Evolutionary conservation across 306 rosid genomes (phyloP).

Genomic region (Ormosia semicastrata): DNA sequence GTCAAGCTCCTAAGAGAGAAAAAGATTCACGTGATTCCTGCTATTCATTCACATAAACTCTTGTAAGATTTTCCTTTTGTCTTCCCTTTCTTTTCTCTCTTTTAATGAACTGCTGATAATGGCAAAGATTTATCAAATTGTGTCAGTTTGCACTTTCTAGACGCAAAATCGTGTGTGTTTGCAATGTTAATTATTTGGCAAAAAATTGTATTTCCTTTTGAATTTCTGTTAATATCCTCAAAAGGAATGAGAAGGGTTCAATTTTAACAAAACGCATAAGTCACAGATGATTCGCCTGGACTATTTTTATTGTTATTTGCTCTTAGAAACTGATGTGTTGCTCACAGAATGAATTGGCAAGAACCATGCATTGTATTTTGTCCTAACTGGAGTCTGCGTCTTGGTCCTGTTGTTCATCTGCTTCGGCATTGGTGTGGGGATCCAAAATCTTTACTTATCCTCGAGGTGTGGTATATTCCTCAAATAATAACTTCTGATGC

Average conservation of each 20-base stretch:
- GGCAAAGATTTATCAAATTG: background rate
- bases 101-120: background rate
- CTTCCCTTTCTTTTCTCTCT: background rate
- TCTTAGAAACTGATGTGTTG: conserved; percentile 30
- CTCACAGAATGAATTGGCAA: conserved; percentile 64
- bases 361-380: conserved; percentile 87
- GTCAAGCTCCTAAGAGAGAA: conserved; percentile 56
- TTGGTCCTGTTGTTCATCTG: conserved; percentile 82
- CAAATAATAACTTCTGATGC: background rate
- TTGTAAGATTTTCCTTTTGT: conserved; percentile 51
- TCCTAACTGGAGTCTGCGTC: conserved; percentile 85
- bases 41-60: conserved; percentile 60
- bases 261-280: background rate
- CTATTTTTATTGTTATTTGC: background rate
- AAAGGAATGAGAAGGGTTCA: background rate
- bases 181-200: background rate
- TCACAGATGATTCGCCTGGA: background rate
- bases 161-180: background rate
- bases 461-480: conserved; percentile 53
- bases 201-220: background rate
- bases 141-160: background rate
- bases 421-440: conserved; percentile 77
- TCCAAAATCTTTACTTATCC: conserved; percentile 75
- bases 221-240: conserved; percentile 4
- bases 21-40: conserved; percentile 66